These are phyloP conservation scores for Solanum dulcamara DNA, from an alignment of 257 asterid species.

Conservation along the genomic window DNA sequence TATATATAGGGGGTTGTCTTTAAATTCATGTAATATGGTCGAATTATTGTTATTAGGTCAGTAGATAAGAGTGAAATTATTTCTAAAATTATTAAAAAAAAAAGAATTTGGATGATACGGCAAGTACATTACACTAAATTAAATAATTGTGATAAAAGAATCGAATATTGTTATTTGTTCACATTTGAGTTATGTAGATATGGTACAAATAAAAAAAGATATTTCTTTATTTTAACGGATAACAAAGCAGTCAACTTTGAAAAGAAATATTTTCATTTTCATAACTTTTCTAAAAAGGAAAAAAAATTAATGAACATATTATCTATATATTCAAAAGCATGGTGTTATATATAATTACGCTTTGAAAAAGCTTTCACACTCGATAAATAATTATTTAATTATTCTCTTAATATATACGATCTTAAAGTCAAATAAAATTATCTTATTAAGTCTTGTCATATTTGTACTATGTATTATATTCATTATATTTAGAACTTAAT, in stretches of 20 bases:
- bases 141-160: neutral
- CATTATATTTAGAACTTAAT: neutral
- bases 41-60: no score
- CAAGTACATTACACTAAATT: neutral
- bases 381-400: no score
- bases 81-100: no score
- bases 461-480: neutral
- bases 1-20: neutral
- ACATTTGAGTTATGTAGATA: neutral
- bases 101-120: neutral
- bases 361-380: no score
- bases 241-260: neutral
- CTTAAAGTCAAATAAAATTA: neutral
- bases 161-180: no score
- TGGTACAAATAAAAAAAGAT: neutral
- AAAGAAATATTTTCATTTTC: no score
- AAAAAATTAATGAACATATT: no score
- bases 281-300: no score
- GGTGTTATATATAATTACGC: no score
- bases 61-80: no score
- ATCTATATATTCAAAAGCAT: no score
- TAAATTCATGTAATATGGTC: neutral
- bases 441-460: neutral
- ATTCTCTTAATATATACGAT: no score
- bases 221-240: neutral